Conservation (phyloP, 164 flowering plant species). For the Taxillus chinensis region DNA sequence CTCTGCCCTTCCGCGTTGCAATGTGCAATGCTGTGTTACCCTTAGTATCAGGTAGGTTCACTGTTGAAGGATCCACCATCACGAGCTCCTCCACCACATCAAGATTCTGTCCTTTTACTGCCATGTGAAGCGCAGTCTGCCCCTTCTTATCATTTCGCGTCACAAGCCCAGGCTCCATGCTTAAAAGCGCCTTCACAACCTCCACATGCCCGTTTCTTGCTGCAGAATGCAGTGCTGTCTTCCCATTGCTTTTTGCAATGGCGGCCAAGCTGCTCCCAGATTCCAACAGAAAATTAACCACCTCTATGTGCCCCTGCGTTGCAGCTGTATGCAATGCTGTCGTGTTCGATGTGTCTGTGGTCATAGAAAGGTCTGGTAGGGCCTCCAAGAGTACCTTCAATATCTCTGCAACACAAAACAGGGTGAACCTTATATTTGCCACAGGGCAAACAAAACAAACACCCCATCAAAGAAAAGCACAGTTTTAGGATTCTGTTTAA, state of each 20-base stretch:
- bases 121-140: slow-evolving; percentile 97
- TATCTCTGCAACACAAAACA: slow-evolving; percentile 35
- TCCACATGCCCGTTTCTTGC: slow-evolving; percentile 82
- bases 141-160: slow-evolving; percentile 78
- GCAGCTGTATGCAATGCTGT: slow-evolving; percentile 92
- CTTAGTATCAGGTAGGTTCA: slow-evolving; percentile 75
- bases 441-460: not conserved
- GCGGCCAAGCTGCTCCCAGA: slow-evolving; percentile 51
- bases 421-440: not conserved
- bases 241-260: slow-evolving; percentile 85
- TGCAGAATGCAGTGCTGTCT: slow-evolving; percentile 85
- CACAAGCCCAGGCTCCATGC: slow-evolving; percentile 48
- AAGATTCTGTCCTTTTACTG: slow-evolving; percentile 70
- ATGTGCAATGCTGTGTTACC: slow-evolving; percentile 83
- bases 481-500: not conserved
- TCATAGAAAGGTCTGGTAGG: slow-evolving; percentile 74
- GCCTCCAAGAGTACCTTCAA: slow-evolving; percentile 57
- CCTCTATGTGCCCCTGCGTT: slow-evolving; percentile 67
- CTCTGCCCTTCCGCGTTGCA: slow-evolving; percentile 74
- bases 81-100: slow-evolving; percentile 74
- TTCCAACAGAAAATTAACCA: slow-evolving; percentile 63
- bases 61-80: slow-evolving; percentile 35
- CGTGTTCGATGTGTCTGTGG: slow-evolving; percentile 75
- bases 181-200: slow-evolving; percentile 58
- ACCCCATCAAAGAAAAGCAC: not conserved